These are phyloP conservation scores for Curvularia verruculosa DNA, from an alignment of 2,329 filamentous ascomycete genomes.

Conservation along the genomic window DNA sequence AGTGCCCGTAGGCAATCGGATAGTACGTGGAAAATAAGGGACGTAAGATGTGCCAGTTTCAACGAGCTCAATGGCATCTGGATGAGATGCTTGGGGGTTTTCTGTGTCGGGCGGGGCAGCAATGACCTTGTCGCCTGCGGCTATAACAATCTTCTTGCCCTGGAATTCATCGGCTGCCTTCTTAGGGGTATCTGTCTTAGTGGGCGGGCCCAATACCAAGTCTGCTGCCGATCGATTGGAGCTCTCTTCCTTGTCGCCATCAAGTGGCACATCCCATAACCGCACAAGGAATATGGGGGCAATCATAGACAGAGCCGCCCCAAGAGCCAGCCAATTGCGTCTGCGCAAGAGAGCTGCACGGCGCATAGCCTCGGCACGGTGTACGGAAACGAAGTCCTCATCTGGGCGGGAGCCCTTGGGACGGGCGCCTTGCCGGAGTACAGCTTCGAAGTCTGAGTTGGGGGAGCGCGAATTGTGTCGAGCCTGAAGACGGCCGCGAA, in stretches of 20 bases:
- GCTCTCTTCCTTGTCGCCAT: constrained; percentile 28
- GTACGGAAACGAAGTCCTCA: constrained; percentile 42
- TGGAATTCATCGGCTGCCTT: constrained; percentile 52
- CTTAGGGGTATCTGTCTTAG: constrained; percentile 37
- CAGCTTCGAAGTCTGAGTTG: constrained; percentile 22
- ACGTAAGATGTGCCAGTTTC: constrained; percentile 82
- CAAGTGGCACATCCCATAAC: constrained; percentile 39
- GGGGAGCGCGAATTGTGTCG: constrained; percentile 28
- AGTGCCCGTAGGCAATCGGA: constrained; percentile 63
- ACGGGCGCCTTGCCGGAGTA: constrained; percentile 16
- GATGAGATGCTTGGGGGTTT: constrained; percentile 40
- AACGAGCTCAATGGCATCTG: constrained; percentile 73
- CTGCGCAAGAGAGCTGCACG: constrained; percentile 33
- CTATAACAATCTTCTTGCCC: constrained; percentile 63
- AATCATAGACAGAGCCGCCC: constrained; percentile 46
- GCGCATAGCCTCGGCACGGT: constrained; percentile 42
- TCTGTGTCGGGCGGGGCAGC: constrained; percentile 48
- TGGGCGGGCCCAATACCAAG: constrained; percentile 33
- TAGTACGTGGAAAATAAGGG: constrained; percentile 75
- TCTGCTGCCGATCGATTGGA: constrained; percentile 33
- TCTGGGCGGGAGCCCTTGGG: constrained; percentile 22
- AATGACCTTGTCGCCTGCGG: constrained; percentile 67
- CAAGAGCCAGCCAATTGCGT: constrained; percentile 44
- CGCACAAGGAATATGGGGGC: constrained; percentile 45
- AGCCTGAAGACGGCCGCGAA: constrained; percentile 20